Base-by-base conservation (phyloP, 108 stramenopile species). In the Heterococcus sp. region DNA sequence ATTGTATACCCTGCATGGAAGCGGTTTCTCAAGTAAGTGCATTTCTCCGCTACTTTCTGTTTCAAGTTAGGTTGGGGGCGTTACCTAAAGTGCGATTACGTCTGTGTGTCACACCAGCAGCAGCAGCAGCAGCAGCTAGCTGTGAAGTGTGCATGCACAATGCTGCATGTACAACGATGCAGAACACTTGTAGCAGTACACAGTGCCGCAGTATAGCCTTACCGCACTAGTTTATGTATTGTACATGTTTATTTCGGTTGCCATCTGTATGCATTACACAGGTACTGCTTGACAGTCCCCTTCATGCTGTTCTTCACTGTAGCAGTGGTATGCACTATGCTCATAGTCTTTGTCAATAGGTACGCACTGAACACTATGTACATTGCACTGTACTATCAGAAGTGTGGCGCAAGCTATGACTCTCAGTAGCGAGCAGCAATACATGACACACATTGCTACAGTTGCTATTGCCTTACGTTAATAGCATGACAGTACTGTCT, bases 1-100 rank as follows among this genome's bases (percentile, higher is more conserved):
- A 69, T 70, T 36, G 78, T 66, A 71, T 86, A 86, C 37, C 79
- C 85, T 78, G 14, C 31, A 32, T 79, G 85, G 85, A 83, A 83
- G 67, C 83, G 85, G 11, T 73, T 84, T 72, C 35, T 69, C 11
- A 63, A 58, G 46, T 21, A 21, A 58, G 46, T 58, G 21, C 46
- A 58, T 21, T 14, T 21, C 8, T 58, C n/a, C n/a, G n/a, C n/a
- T n/a, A n/a, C 14, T 58, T 14, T 8, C 46, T 58, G 46, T 58
- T 58, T 58, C 21, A 58, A n/a, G n/a, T n/a, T n/a, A n/a, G n/a
- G n/a, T n/a, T n/a, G n/a, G n/a, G n/a, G n/a, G n/a, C n/a, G n/a
- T n/a, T n/a, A n/a, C n/a, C n/a, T n/a, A n/a, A n/a, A n/a, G n/a
- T n/a, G n/a, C n/a, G n/a, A n/a, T n/a, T n/a, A n/a, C n/a, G n/a